Conservation (phyloP, 139 green algal species). For the Pseudopediastrum boryanum region DNA sequence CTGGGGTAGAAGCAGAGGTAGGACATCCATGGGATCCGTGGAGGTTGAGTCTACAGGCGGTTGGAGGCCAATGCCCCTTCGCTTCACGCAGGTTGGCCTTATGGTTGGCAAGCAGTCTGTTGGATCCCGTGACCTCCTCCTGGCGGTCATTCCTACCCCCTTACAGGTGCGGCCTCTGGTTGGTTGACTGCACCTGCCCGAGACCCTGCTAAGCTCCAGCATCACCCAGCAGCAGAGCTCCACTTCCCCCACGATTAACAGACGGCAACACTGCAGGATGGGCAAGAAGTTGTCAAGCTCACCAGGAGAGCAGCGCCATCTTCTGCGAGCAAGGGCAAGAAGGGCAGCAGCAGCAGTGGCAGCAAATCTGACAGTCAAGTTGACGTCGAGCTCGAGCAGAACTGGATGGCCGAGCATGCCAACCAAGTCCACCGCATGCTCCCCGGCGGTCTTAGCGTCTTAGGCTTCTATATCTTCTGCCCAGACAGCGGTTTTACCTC, state of each 20-base stretch:
- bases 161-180: neutral
- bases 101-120: constrained; percentile 46
- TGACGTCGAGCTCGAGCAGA: constrained; percentile 48
- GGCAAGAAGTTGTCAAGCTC: neutral
- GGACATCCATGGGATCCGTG: neutral
- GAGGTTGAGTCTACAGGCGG: neutral
- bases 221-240: no score
- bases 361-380: neutral
- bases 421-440: constrained; percentile 60
- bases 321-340: neutral
- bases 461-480: constrained; percentile 59
- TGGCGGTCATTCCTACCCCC: constrained; percentile 43
- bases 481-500: constrained; percentile 30
- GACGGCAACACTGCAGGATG: constrained; percentile 8
- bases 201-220: neutral
- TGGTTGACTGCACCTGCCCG: neutral
- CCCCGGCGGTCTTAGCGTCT: constrained; percentile 53
- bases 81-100: constrained; percentile 40
- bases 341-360: constrained; percentile 3
- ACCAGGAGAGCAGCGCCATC: neutral
- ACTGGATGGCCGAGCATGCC: constrained; percentile 67
- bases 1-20: constrained; percentile 30
- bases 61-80: neutral
- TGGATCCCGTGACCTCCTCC: constrained; percentile 39
- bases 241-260: neutral